Base-by-base conservation (phyloP, 345 rosid species). In the Moricandia moricandioides region DNA sequence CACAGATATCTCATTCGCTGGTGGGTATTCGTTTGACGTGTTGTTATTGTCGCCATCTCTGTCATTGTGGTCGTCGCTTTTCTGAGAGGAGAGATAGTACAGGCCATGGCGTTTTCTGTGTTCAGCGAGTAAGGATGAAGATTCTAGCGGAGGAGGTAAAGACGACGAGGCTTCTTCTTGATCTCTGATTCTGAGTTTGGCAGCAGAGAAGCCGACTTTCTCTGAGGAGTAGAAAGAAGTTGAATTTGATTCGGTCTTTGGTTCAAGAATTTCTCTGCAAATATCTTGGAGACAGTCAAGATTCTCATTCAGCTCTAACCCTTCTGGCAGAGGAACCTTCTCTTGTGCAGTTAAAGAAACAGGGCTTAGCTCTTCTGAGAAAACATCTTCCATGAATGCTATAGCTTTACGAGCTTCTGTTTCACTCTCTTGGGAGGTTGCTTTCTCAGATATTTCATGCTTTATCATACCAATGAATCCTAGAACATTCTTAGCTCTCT, bases 51-150 rank as follows among this genome's bases (percentile, higher is more conserved):
- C 72, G 64, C 55, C 78, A 67, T 54, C 21, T 26, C n/a, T 21
- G 6, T 29, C 73, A n/a, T 66, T 18, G 8, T 61, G 65, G 65
- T 61, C 83, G 0, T 72, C 92, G 61, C 70, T 78, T 75, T 82
- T 85, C 78, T 88, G 88, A 18, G 85, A 83, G 63, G 97, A 74
- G 47, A 95, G 96, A 73, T 95, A 92, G 74, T 87, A 95, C 49
- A 92, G 71, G 30, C 87, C 97, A 75, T 92, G 95, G 29, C 89
- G 89, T 84, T 88, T 90, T 39, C 98, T 91, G 76, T 92, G 99
- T 82, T 92, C 96, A 0, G 87, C 87, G 31, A 96, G 89, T 78
- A 89, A 80, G 55, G 96, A 88, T 45, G 91, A 70, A 74, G 92
- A 88, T 82, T 92, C 96, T 39, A 5, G 66, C n/a, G 30, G 82